Evolutionary conservation across 2,329 filamentous ascomycete species (phyloP), one percentile per base, ranked within the genome.

Genomic region (Trichoderma endophyticum): DNA sequence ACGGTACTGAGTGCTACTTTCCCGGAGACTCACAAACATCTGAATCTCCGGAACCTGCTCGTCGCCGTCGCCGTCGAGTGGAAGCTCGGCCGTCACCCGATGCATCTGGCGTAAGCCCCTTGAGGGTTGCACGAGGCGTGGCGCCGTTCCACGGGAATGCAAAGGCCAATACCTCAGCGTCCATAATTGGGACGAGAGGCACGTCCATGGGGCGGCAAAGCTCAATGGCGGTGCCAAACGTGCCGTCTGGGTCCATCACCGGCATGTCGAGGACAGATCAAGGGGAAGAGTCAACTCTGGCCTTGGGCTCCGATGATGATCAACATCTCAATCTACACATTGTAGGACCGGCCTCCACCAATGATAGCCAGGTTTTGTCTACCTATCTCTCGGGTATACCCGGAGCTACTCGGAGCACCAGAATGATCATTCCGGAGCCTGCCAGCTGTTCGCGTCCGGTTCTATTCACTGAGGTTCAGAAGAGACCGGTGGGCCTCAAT

Each of bases 321-420:
- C 79, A 80, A 70, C 79, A 83, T 30, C 77, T 79, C 11, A 85
- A 83, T 73, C 82, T 84, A 3, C 86, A 89, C 74, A 89, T 91
- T 72, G 84, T 91, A 66, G 88, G 89, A 0, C 88, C 88, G 0
- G 86, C 88, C 6, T 84, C 87, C 6, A 88, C 87, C 6, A 86
- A 86, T 63, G 89, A 91, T 79, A 88, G 86, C 1, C 88, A 90
- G 68, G 84, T 90, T 12, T 82, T 90, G 60, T 86, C 88, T n/a
- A 85, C 88, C 66, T 89, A 89, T 71, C 84, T 90, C 72, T 80
- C 80, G 6, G 76, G 77, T 6, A 79, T 81, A 34, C 78, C 76
- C 0, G 80, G 76, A 11, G 76, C 77, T 5, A 75, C 76, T 1
- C 74, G 78, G 30, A 77, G 75, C 15, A 80, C 78, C 2, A 77